These are phyloP conservation scores for Penicillium glabrum DNA, from an alignment of 2,329 filamentous ascomycete genomes.

Conservation along the genomic window DNA sequence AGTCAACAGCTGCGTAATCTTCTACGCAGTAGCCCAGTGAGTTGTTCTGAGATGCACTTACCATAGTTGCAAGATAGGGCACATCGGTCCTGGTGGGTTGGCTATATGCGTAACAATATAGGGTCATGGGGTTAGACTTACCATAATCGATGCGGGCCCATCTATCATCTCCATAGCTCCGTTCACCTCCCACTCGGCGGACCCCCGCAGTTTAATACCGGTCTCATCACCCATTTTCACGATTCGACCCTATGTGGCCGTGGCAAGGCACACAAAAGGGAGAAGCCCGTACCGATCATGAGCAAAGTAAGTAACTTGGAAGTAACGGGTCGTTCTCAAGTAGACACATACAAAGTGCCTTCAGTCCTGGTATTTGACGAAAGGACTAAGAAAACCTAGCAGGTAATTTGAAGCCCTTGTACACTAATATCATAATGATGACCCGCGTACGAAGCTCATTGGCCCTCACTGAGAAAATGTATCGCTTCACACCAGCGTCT, in stretches of 20 bases:
- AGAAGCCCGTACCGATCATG: background rate
- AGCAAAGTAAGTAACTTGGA: background rate
- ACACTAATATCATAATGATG: no score
- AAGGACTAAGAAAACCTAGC: background rate
- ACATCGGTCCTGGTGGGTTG: background rate
- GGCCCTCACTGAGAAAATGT: no score
- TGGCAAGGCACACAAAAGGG: background rate
- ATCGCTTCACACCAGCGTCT: background rate
- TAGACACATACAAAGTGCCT: background rate
- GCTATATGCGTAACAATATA: background rate
- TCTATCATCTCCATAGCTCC: background rate
- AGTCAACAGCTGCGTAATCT: no score
- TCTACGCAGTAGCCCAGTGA: background rate
- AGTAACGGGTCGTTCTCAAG: background rate
- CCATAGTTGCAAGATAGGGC: background rate
- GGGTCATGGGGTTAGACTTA: background rate
- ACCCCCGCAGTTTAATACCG: background rate
- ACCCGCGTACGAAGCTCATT: no score
- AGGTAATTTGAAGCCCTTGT: no score
- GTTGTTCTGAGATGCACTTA: background rate
- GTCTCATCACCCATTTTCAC: background rate
- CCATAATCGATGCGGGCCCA: background rate
- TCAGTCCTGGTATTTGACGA: background rate
- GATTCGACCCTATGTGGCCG: background rate
- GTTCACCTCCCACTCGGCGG: background rate